Conservation (phyloP, 306 rosid species). For the Vachellia collinsii region DNA sequence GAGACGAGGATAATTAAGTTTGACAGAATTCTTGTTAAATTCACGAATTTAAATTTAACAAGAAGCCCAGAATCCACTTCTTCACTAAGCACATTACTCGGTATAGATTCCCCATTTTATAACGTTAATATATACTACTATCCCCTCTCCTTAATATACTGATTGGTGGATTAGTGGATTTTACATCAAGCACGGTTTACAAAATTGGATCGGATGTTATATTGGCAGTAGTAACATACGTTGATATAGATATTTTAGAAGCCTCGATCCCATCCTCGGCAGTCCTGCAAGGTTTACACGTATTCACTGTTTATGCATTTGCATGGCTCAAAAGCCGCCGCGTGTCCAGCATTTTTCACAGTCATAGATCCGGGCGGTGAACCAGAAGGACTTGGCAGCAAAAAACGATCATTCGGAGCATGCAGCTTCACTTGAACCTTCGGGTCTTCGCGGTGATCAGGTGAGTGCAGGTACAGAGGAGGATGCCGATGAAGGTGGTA, state of each 20-base stretch:
- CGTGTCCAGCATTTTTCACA: background rate
- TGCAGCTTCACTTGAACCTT: background rate
- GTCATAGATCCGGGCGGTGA: background rate
- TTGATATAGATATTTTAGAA: background rate
- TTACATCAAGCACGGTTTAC: too few species aligned
- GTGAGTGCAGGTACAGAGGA: background rate
- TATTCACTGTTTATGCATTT: background rate
- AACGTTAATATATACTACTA: too few species aligned
- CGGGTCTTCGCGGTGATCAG: background rate
- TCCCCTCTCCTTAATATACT: too few species aligned
- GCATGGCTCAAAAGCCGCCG: background rate
- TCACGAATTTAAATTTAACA: background rate
- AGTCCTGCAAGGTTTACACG: background rate
- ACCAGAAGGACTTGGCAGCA: background rate
- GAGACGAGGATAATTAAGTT: background rate
- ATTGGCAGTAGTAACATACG: too few species aligned
- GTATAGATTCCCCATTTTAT: background rate
- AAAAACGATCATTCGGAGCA: background rate
- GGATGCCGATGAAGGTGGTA: conserved; percentile 47
- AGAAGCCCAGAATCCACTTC: background rate
- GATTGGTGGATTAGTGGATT: too few species aligned
- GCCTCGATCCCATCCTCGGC: background rate
- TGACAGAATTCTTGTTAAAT: too few species aligned
- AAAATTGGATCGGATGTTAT: too few species aligned
- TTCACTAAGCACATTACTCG: background rate